Conservation (phyloP, 2,329 filamentous ascomycete genomes). For the Epichloe bromicola region DNA sequence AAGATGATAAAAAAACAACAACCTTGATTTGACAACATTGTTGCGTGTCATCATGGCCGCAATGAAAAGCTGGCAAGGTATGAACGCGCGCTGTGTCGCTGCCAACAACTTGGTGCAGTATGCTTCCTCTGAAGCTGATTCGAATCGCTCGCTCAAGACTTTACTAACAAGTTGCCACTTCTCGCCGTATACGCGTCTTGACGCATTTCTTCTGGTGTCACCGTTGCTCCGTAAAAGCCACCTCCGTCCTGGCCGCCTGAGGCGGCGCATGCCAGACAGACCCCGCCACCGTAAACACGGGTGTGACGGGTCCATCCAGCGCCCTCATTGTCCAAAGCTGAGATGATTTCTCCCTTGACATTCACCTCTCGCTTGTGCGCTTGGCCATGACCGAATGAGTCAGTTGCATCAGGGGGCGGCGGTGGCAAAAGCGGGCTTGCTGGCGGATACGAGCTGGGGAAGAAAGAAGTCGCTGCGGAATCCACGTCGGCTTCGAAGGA, state of each 20-base stretch:
- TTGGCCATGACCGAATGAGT: slow-evolving; percentile 11
- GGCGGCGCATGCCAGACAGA: slow-evolving; percentile 42
- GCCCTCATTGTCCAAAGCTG: slow-evolving; percentile 32
- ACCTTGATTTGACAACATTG: neutral
- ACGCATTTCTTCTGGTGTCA: slow-evolving; percentile 38
- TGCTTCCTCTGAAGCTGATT: neutral
- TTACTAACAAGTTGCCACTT: neutral
- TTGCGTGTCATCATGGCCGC: neutral
- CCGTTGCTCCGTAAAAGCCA: slow-evolving; percentile 41
- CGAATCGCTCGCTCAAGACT: neutral
- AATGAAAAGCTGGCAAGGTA: neutral
- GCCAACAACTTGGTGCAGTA: neutral
- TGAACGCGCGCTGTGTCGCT: neutral
- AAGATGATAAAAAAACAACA: neutral
- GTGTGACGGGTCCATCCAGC: slow-evolving; percentile 45
- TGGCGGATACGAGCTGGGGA: slow-evolving; percentile 37
- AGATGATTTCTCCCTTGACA: slow-evolving; percentile 38
- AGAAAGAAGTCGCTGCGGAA: slow-evolving; percentile 21
- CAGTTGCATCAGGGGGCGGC: slow-evolving; percentile 23
- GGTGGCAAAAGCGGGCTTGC: slow-evolving; percentile 34
- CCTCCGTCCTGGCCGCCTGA: slow-evolving; percentile 30
- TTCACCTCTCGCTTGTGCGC: slow-evolving; percentile 23
- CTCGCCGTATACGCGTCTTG: slow-evolving; percentile 10
- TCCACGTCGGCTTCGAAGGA: slow-evolving; percentile 13
- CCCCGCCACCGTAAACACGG: slow-evolving; percentile 44